Evolutionary conservation across 202 grass and related monocot species (phyloP).

Genomic region (Panicum hallii): DNA sequence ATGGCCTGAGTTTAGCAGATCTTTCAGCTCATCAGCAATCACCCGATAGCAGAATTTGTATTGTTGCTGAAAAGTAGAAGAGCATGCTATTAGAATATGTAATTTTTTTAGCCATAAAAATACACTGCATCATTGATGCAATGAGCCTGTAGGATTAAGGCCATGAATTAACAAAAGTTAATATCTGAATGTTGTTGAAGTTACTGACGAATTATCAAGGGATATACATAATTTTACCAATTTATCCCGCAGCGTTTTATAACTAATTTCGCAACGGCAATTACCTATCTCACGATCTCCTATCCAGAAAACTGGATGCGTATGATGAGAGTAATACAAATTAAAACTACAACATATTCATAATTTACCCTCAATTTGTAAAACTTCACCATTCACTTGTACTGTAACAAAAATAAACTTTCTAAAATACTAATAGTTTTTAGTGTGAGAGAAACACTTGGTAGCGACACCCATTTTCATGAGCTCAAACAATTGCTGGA

Average conservation of each 20-base stretch:
- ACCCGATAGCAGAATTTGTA: slow-evolving; percentile 83
- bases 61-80: slow-evolving; percentile 71
- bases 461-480: neutral
- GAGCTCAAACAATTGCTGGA: slow-evolving; percentile 3
- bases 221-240: neutral
- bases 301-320: neutral
- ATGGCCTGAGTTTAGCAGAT: slow-evolving; percentile 57
- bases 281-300: neutral
- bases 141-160: neutral
- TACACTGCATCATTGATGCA: slow-evolving; percentile 2
- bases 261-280: neutral
- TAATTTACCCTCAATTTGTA: slow-evolving; percentile 12
- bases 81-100: slow-evolving; percentile 3
- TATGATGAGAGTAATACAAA: neutral
- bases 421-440: neutral
- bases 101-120: slow-evolving; percentile 16
- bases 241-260: neutral
- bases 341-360: neutral
- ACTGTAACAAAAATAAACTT: neutral
- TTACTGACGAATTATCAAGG: slow-evolving; percentile 22
- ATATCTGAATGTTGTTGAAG: neutral
- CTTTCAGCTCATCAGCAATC: slow-evolving; percentile 85
- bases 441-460: slow-evolving; percentile 24
- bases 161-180: neutral
- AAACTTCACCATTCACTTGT: neutral